Evolutionary conservation across 306 rosid species (phyloP).

Genomic region (Rosa multiflora): DNA sequence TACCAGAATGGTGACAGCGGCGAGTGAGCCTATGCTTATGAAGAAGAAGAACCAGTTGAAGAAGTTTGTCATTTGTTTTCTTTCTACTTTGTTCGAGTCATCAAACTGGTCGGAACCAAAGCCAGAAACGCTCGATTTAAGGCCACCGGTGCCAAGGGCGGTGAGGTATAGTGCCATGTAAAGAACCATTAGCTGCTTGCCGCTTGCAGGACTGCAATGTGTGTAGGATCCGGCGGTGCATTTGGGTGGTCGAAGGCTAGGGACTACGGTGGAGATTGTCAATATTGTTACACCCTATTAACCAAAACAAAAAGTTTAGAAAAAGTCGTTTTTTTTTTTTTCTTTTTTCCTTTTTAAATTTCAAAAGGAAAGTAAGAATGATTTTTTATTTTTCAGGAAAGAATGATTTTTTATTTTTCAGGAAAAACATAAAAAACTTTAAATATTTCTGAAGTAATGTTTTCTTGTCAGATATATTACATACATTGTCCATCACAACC

Average conservation of each 20-base stretch:
- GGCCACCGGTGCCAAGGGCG: slow-evolving; percentile 82
- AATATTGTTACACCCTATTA: slow-evolving; percentile 74
- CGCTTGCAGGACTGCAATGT: slow-evolving; percentile 49
- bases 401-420: no score
- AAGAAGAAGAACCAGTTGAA: slow-evolving; percentile 91
- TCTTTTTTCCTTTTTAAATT: no score
- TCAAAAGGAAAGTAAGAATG: no score
- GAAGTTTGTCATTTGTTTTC: slow-evolving; percentile 51
- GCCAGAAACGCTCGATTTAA: slow-evolving; percentile 83
- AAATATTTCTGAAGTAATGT: no score
- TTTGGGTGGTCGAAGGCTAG: slow-evolving; percentile 79
- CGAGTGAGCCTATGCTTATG: slow-evolving; percentile 72
- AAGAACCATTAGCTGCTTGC: slow-evolving; percentile 48
- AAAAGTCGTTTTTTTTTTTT: neutral
- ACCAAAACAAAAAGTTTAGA: neutral
- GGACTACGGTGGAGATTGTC: slow-evolving; percentile 74
- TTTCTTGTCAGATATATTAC: no score
- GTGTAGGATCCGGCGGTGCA: slow-evolving; percentile 25
- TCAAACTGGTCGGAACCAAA: slow-evolving; percentile 92
- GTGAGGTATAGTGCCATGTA: slow-evolving; percentile 65
- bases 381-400: no score
- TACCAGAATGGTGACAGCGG: slow-evolving; percentile 66
- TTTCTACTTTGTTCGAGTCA: slow-evolving; percentile 53
- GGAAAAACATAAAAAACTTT: no score
- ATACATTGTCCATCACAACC: neutral